Percentiles rank a stretch among this genome's conserved stretches.
Evolutionary conservation across 176 grass and related monocot species (phyloP).

Genomic region (Dendrocalamus sinicus): DNA sequence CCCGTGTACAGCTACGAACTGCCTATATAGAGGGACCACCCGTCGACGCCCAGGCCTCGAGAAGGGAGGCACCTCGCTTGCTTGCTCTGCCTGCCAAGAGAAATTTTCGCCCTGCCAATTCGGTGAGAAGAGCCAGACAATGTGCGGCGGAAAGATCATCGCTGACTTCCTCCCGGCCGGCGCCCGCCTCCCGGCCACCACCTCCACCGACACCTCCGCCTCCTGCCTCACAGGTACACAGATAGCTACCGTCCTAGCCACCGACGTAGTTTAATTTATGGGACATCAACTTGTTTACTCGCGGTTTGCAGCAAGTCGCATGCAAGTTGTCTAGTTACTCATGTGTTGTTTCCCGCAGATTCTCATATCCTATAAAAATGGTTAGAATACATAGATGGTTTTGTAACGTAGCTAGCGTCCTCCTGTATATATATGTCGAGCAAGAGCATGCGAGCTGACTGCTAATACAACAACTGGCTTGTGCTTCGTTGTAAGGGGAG

Average conservation of each 20-base stretch:
- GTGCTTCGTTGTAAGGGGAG: constrained; percentile 3
- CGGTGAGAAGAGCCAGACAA: background rate
- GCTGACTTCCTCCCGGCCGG: constrained; percentile 38
- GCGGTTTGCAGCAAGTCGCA: background rate
- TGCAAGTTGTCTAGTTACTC: background rate
- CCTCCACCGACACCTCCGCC: background rate
- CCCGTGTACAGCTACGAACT: background rate
- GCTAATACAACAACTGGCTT: no score
- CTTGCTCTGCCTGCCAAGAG: background rate
- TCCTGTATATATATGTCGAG: background rate
- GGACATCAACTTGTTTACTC: background rate
- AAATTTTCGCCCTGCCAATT: background rate
- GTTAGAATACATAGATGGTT: background rate
- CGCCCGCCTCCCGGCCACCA: background rate
- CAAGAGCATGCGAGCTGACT: background rate
- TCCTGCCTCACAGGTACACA: constrained; percentile 27
- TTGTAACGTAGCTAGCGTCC: background rate
- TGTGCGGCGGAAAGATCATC: constrained; percentile 62
- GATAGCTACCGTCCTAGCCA: no score
- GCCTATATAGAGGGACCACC: background rate
- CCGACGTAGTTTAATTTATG: background rate
- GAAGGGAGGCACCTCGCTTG: background rate
- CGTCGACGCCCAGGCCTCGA: background rate
- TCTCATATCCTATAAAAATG: background rate
- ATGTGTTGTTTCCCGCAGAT: background rate